phyloP scores from a whole-genome alignment of 208 protist genomes.

The Acanthamoeba divionensis region DNA sequence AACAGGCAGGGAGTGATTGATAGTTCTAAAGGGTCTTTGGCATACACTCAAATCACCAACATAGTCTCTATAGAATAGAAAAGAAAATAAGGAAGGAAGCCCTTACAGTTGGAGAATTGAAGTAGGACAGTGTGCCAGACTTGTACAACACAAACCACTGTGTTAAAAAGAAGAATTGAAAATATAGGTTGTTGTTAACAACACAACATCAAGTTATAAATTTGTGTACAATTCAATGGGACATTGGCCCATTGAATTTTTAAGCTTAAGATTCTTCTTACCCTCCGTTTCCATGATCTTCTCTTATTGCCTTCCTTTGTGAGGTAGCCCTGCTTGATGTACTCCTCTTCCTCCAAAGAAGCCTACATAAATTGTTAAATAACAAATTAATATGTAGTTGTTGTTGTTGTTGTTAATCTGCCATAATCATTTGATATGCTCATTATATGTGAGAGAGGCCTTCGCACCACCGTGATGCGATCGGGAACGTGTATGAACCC shows the following conservation, averaged over 20 bases:
- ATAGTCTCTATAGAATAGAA: too few species aligned
- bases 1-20: too few species aligned
- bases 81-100: neutral
- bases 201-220: neutral
- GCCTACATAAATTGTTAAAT: neutral
- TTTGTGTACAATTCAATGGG: neutral
- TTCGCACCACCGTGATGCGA: too few species aligned
- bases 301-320: neutral
- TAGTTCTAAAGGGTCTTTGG: too few species aligned
- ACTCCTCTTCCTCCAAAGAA: neutral
- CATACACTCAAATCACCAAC: too few species aligned
- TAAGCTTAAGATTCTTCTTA: neutral
- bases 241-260: neutral
- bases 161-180: too few species aligned
- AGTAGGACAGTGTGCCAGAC: neutral
- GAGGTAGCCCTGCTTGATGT: slow-evolving; percentile 15
- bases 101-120: neutral
- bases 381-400: neutral
- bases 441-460: neutral
- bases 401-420: neutral
- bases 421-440: neutral
- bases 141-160: slow-evolving; percentile 27
- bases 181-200: too few species aligned
- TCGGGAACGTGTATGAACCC: too few species aligned
- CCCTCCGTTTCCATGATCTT: neutral